These are phyloP conservation scores for Globisporangium paddicum DNA, from an alignment of 352 stramenopile species.

Conservation along the genomic window DNA sequence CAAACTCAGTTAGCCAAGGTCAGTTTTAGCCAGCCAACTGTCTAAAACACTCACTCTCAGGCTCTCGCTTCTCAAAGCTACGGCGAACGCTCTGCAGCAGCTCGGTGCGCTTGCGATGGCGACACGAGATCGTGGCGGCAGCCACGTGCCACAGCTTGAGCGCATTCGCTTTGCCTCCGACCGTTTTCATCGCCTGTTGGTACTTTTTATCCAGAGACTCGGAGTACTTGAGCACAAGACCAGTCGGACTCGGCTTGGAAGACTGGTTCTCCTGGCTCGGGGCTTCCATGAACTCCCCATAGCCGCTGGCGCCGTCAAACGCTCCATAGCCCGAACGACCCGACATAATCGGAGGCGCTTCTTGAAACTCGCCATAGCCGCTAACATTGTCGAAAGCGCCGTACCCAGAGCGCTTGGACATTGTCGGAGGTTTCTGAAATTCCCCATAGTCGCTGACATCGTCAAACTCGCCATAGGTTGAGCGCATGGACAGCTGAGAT, in stretches of 20 bases:
- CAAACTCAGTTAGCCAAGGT: background rate
- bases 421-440: conserved; percentile 11
- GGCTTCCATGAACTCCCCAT: conserved; percentile 30
- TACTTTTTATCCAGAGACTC: conserved; percentile 30
- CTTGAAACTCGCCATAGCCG: conserved; percentile 28
- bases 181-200: conserved; percentile 26
- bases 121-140: conserved; percentile 32
- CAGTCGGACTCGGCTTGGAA: background rate
- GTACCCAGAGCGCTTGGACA: conserved; percentile 22
- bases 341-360: background rate
- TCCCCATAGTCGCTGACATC: conserved; percentile 29
- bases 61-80: conserved; percentile 57
- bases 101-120: conserved; percentile 40
- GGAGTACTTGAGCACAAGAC: conserved; percentile 16
- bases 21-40: too few relatives aligned
- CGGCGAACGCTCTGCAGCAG: conserved; percentile 43
- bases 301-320: conserved; percentile 31
- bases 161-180: conserved; percentile 29
- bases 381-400: conserved; percentile 32
- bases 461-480: conserved; percentile 31
- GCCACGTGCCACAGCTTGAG: conserved; percentile 30
- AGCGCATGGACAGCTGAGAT: conserved; percentile 7
- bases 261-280: conserved; percentile 14
- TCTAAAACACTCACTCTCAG: conserved; percentile 19
- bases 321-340: conserved; percentile 22